phyloP scores from a whole-genome alignment of 2,329 filamentous ascomycete genomes.

The Pseudofabraea citricarpa region DNA sequence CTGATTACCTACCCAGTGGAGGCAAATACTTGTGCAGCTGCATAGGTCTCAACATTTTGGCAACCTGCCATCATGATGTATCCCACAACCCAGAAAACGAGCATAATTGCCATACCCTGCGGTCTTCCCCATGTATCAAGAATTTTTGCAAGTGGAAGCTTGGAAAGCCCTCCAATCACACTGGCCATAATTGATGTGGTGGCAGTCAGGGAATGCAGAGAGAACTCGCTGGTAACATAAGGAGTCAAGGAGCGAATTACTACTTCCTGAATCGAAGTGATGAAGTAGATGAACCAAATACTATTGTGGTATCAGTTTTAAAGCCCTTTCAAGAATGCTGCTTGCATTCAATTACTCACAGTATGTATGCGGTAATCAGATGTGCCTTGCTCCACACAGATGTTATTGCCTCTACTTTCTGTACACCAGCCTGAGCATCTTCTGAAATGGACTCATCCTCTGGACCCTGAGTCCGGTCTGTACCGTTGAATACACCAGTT shows the following conservation, averaged over 20 bases:
- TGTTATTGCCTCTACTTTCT: not conserved
- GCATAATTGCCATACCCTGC: slow-evolving; percentile 53
- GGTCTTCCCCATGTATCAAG: slow-evolving; percentile 62
- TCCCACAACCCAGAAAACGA: slow-evolving; percentile 43
- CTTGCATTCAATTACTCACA: too few relatives aligned
- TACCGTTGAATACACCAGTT: too few relatives aligned
- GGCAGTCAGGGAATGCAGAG: not conserved
- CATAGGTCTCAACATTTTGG: slow-evolving; percentile 52
- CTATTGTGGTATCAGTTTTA: too few relatives aligned
- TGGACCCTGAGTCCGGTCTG: too few relatives aligned
- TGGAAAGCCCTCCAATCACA: slow-evolving; percentile 1
- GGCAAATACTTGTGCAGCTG: slow-evolving; percentile 55
- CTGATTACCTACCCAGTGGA: slow-evolving; percentile 48
- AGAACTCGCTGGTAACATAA: slow-evolving; percentile 4
- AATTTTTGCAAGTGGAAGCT: slow-evolving; percentile 49
- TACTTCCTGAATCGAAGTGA: not conserved
- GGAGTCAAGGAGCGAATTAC: not conserved
- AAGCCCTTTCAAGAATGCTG: too few relatives aligned
- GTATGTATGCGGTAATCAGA: not conserved
- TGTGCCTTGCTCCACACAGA: not conserved
- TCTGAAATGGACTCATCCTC: too few relatives aligned
- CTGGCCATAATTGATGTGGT: slow-evolving; percentile 4
- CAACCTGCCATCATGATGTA: slow-evolving; percentile 61
- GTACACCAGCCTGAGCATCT: not conserved
- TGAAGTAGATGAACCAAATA: slow-evolving; percentile 2